Percentiles rank a stretch among this genome's conserved stretches.
Conservation (phyloP, 2,329 filamentous ascomycete genomes). For the Neoarthrinium moseri region DNA sequence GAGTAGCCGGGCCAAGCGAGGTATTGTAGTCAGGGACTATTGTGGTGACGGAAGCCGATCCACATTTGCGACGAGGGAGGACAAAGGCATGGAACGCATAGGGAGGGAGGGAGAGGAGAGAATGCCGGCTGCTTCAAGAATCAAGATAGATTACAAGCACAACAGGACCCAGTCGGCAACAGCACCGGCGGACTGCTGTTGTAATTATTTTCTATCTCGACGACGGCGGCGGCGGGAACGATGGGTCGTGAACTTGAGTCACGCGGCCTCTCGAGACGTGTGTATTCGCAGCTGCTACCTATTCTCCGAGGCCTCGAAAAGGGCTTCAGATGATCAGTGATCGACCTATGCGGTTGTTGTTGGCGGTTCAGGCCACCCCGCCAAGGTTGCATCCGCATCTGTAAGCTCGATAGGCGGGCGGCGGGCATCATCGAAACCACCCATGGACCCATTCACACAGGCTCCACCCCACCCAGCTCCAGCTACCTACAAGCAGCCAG, state of each 20-base stretch:
- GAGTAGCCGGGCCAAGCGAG: slow-evolving; percentile 5
- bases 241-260: not conserved
- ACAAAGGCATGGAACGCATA: not conserved
- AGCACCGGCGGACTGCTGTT: too few species aligned
- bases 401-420: too few species aligned
- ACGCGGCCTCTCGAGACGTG: not conserved
- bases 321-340: slow-evolving; percentile 8
- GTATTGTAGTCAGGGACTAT: not conserved
- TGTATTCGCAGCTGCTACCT: not conserved
- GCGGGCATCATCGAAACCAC: too few species aligned
- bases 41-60: not conserved
- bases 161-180: too few species aligned
- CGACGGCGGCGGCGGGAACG: not conserved
- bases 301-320: not conserved
- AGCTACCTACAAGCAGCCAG: too few species aligned
- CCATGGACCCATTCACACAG: too few species aligned
- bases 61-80: not conserved
- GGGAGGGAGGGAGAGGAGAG: not conserved
- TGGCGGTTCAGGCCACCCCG: too few species aligned
- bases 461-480: too few species aligned
- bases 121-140: not conserved
- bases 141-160: not conserved
- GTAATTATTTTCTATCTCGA: not conserved
- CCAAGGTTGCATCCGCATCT: too few species aligned
- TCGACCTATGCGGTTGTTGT: not conserved